Evolutionary conservation across 176 grass and related monocot species (phyloP), one percentile per base, ranked within the genome.

Genomic region (Aegilops longissima): DNA sequence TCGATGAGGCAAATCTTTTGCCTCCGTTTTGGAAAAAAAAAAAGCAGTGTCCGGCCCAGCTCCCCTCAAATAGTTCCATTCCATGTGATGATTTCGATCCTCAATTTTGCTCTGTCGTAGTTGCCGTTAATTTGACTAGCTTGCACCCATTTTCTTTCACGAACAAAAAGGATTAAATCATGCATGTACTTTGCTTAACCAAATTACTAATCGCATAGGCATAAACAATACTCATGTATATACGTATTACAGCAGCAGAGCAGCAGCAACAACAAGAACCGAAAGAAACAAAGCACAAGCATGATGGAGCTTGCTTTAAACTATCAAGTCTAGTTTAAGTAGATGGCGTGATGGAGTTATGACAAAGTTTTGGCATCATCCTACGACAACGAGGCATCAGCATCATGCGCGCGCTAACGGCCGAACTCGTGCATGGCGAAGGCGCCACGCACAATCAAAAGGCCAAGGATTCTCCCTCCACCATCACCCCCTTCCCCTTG

Each of bases 311-410:
- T 45, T 8, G 13, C n/a, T 73, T 40, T 49, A 39, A 74, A 27
- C 25, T 12, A 21, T 31, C 30, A 31, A 31, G 34, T 35, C 5
- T 35, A 35, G 34, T 35, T 35, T 35, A 35, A 35, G 5, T 6
- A 35, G 34, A 27, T 34, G 25, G 14, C n/a, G 13, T 54, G 51
- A 17, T 14, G 0, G 61, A 40, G 85, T 65, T 85, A 59, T 82
- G 90, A 91, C 86, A 82, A 91, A 85, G 73, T 12, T 45, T 78
- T 88, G 77, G 90, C 90, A 88, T 91, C 90, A 91, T n/a, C n/a
- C n/a, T n/a, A n/a, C n/a, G n/a, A n/a, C n/a, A n/a, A n/a, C n/a
- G n/a, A n/a, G n/a, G 18, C 54, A 59, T 59, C 27, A 85, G 81
- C 85, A 85, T 76, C 73, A 76, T 31, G 44, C 24, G 49, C 62